Base-by-base conservation (phyloP, 208 protist genomes). In the Tetramitus jugosus region DNA sequence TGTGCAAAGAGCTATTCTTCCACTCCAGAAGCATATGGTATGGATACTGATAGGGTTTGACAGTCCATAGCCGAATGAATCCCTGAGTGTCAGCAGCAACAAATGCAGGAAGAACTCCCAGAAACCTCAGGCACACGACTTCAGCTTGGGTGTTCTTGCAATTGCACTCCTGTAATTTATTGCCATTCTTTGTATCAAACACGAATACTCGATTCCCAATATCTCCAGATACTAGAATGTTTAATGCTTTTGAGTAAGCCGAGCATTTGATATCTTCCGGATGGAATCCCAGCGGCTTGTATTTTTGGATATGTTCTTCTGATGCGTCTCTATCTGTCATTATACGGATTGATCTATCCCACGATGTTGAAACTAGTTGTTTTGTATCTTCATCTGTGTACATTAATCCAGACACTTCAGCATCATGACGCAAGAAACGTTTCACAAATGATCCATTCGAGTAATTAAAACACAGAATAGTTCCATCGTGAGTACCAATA, bases 401-500 rank as follows among this genome's bases (percentile, higher is more conserved):
- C 0, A n/a, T 49, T 26, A 71, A 31, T 49, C 65, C 49, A 4
- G 65, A 49, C 6, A 71, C 35, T 71, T 71, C 65, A 35, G 14
- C 10, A 14, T 42, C 14, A 14, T 37, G 14, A 35, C 31, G 4
- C 7, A 2, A 7, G 6, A 71, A 40, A 14, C 3, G 1, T 71
- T 71, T 71, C 1, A 71, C 43, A 1, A 77, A 26, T 8, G 7
- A 37, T n/a, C 72, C 78, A 76, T 64, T 80, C 7, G 39, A 23
- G 13, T 31, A 39, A 52, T 80, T 65, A 35, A 33, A 60, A 4
- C 3, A 3, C 1, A 79, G 0, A 79, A 80, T 52, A 33, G 79
- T 42, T 42, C 78, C 78, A 39, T 14, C 13, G 20, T 60, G 52
- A 53, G 17, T 80, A n/a, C 78, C 78, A 31, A 80, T 35, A 33